Evolutionary conservation across 2,329 filamentous ascomycete genomes (phyloP).

Genomic region (Sordariomycetes sp.): DNA sequence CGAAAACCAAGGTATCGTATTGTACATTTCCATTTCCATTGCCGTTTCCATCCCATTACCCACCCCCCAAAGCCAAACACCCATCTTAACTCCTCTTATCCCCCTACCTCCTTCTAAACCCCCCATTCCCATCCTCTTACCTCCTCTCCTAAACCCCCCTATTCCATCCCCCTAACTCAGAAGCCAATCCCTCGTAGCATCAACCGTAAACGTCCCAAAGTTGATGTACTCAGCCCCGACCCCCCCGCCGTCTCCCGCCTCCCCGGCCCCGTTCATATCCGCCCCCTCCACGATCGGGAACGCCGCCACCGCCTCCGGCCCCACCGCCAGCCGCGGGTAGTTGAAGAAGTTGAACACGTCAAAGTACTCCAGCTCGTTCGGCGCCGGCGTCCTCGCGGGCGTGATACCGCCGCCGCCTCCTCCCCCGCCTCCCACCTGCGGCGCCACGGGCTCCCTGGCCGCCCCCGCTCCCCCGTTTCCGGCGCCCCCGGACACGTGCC

Average conservation of each 20-base stretch:
- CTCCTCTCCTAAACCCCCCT: not conserved
- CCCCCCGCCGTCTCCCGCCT: conserved; percentile 9
- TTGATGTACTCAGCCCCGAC: conserved; percentile 4
- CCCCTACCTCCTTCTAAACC: too few relatives aligned
- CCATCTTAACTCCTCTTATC: too few relatives aligned
- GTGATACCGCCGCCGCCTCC: conserved; percentile 37
- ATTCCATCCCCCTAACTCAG: not conserved
- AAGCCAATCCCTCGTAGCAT: conserved; percentile 3
- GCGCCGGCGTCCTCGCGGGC: conserved; percentile 57
- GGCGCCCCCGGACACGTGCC: conserved; percentile 17
- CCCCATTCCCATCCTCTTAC: not conserved
- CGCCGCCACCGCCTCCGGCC: conserved; percentile 19
- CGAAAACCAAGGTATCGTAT: too few relatives aligned
- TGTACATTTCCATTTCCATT: too few relatives aligned
- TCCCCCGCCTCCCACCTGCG: not conserved
- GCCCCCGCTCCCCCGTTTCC: not conserved
- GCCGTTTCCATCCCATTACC: too few relatives aligned
- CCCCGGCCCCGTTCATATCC: conserved; percentile 14
- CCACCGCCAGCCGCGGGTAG: conserved; percentile 59
- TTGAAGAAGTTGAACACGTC: conserved; percentile 96
- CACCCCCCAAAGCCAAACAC: too few relatives aligned
- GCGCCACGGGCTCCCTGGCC: not conserved
- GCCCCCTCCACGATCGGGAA: conserved; percentile 7
- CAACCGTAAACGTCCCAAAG: conserved; percentile 3
- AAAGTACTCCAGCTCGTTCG: conserved; percentile 80